These are phyloP conservation scores for Termitomyces sp. DNA, from an alignment of 768 basidiomycete genomes.

Conservation along the genomic window DNA sequence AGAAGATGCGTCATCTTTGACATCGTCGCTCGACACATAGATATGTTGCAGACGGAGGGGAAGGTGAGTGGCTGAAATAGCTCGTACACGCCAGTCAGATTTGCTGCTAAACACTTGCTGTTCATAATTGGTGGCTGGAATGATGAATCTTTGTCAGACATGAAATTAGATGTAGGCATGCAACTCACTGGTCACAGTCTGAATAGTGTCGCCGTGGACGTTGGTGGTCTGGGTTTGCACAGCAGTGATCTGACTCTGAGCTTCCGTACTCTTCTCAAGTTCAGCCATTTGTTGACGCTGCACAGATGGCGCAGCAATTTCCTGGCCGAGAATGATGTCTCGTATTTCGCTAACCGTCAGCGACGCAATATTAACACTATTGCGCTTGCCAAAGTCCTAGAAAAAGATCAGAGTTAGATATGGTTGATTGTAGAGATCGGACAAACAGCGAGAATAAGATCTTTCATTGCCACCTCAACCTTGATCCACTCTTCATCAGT, in stretches of 20 bases:
- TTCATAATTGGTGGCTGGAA: constrained; percentile 88
- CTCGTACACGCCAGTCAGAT: constrained; percentile 98
- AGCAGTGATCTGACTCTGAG: constrained; percentile 92
- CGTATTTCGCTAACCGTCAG: constrained; percentile 94
- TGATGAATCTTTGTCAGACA: constrained; percentile 1
- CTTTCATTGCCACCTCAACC: constrained; percentile 98
- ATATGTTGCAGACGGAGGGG: constrained; percentile 96
- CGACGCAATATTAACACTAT: constrained; percentile 97
- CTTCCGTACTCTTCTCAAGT: constrained; percentile 93
- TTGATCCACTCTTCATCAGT: constrained; percentile 97
- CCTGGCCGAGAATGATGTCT: constrained; percentile 98
- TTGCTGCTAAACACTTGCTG: constrained; percentile 99
- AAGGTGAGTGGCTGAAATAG: constrained; percentile 95
- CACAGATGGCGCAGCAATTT: constrained; percentile 91
- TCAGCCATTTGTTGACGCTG: constrained; percentile 99
- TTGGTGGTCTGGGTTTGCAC: constrained; percentile 98
- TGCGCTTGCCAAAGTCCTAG: constrained; percentile 96
- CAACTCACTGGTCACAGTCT: constrained; percentile 81
- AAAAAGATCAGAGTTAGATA: constrained; percentile 3
- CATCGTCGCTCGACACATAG: constrained; percentile 98
- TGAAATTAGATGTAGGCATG: background rate
- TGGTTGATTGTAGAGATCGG: too few species aligned
- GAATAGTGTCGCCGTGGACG: constrained; percentile 93
- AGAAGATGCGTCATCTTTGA: constrained; percentile 94
- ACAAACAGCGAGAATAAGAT: constrained; percentile 82